A percentile compares a stretch with the other conserved stretches of the same genome.
Evolutionary conservation across 2,329 filamentous ascomycete genomes (phyloP).

Genomic region (Neurospora crassa): DNA sequence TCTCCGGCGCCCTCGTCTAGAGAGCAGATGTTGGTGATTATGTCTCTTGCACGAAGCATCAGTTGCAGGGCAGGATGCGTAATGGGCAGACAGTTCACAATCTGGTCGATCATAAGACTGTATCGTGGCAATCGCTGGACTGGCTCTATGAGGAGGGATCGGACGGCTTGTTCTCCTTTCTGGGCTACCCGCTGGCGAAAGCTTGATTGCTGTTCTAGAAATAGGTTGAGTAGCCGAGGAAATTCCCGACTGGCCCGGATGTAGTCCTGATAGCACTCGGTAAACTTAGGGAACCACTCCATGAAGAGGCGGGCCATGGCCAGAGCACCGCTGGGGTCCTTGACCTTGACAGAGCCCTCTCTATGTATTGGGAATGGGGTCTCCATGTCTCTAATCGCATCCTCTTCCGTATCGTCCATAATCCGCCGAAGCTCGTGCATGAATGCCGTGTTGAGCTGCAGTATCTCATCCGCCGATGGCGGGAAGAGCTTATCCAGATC

Average conservation of each 20-base stretch:
- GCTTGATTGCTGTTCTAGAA: constrained; percentile 72
- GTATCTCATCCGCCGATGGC: constrained; percentile 66
- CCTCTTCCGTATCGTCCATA: constrained; percentile 75
- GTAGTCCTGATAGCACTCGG: constrained; percentile 85
- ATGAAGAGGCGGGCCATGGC: constrained; percentile 72
- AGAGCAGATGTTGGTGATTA: constrained; percentile 93
- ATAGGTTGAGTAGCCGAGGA: constrained; percentile 67
- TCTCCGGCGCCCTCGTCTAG: constrained; percentile 65
- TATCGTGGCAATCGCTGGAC: constrained; percentile 92
- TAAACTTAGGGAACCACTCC: constrained; percentile 90
- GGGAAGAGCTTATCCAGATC: constrained; percentile 75
- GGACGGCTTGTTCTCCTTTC: constrained; percentile 81
- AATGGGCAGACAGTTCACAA: constrained; percentile 74
- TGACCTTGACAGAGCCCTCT: constrained; percentile 36
- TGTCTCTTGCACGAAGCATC: constrained; percentile 82
- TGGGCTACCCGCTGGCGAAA: constrained; percentile 73
- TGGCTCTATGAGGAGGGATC: constrained; percentile 89
- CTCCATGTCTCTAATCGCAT: constrained; percentile 69
- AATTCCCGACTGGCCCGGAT: constrained; percentile 86
- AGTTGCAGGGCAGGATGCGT: constrained; percentile 75
- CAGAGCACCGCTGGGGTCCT: constrained; percentile 69
- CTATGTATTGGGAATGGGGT: constrained; percentile 32
- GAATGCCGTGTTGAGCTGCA: constrained; percentile 74
- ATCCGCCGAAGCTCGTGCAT: constrained; percentile 64
- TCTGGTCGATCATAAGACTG: constrained; percentile 92